Base-by-base conservation (phyloP, 2,329 filamentous ascomycete genomes). In the Stachybotrys chartarum region DNA sequence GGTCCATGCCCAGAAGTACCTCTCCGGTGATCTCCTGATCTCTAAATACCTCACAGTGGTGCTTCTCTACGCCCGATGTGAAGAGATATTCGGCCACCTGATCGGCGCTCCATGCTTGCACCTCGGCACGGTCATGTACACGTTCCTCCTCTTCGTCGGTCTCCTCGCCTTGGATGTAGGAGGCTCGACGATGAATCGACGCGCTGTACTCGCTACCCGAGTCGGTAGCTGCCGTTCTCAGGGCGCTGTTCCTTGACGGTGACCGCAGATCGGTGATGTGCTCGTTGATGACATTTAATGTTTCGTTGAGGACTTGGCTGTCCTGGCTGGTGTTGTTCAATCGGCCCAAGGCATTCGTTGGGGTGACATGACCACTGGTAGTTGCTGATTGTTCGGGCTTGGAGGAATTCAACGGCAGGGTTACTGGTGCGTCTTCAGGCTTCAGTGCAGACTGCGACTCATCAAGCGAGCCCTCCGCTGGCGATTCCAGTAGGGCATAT, bases 21-120 rank as follows among this genome's bases (percentile, higher is more conserved):
- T 97, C 92, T 51, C 94, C 94, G 2, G 89, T 87, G 56, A 99
- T 97, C 70, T 99, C 94, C 71, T 99, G 93, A 65, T 97, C 92
- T 62, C 87, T 81, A 66, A 99, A 99, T 3, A 97, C 90, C 61
- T 96, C 88, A 67, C 94, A 99, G 63, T 97, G 93, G 62, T 86
- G 86, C 64, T 87, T 85, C 69, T 97, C 93, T 7, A 97, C 88
- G 7, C 91, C 92, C 5, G 85, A 77, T 1, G 88, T 88, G 62
- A 94, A 92, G 46, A 99, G 78, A 67, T 96, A 93, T 64, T 95
- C 90, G 35, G 93, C 90, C 18, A 97, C 93, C 58, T 94, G 84
- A 60, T 85, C 82, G 1, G 91, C 83, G 31, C 80, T 84, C 94
- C 94, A 99, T 3, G 75, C 71, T 64, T 86, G 82, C 30, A 99